Evolutionary conservation across 176 grass and related monocot species (phyloP).

Genomic region (Triticum urartu): DNA sequence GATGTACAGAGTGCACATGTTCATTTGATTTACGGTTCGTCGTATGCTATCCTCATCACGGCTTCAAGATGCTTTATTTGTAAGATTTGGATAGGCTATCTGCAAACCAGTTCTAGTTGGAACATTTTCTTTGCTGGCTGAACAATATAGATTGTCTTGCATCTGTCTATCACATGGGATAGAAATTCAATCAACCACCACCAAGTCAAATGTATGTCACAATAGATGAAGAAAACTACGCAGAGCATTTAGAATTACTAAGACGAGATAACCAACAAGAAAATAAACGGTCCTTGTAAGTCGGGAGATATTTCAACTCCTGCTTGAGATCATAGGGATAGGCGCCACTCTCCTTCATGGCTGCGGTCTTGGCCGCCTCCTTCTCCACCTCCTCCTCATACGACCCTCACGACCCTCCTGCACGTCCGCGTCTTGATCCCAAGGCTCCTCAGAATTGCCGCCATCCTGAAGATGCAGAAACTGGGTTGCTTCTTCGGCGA

Average conservation of each 20-base stretch:
- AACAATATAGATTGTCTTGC: too few relatives aligned
- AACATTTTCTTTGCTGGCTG: too few relatives aligned
- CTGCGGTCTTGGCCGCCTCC: slow-evolving; percentile 74
- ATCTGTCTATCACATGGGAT: too few relatives aligned
- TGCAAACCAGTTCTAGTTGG: too few relatives aligned
- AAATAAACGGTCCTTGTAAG: neutral
- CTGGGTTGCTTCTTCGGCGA: neutral
- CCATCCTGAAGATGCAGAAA: slow-evolving; percentile 32
- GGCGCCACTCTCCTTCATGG: slow-evolving; percentile 77
- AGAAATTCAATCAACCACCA: too few relatives aligned
- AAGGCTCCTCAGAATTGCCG: slow-evolving; percentile 60
- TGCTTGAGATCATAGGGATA: slow-evolving; percentile 86
- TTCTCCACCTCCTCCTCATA: slow-evolving; percentile 81
- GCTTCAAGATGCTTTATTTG: too few relatives aligned
- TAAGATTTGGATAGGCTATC: too few relatives aligned
- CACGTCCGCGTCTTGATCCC: slow-evolving; percentile 89
- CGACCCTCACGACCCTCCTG: slow-evolving; percentile 63
- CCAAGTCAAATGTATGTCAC: too few relatives aligned
- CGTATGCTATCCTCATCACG: too few relatives aligned
- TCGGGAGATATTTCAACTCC: slow-evolving; percentile 32
- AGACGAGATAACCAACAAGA: neutral
- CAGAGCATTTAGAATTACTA: neutral
- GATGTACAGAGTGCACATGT: too few relatives aligned
- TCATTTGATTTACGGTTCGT: too few relatives aligned
- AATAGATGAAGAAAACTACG: too few relatives aligned